Percentiles rank a stretch among this genome's conserved stretches.
phyloP scores from a whole-genome alignment of 345 rosid genomes.

The Lepidium sativum region DNA sequence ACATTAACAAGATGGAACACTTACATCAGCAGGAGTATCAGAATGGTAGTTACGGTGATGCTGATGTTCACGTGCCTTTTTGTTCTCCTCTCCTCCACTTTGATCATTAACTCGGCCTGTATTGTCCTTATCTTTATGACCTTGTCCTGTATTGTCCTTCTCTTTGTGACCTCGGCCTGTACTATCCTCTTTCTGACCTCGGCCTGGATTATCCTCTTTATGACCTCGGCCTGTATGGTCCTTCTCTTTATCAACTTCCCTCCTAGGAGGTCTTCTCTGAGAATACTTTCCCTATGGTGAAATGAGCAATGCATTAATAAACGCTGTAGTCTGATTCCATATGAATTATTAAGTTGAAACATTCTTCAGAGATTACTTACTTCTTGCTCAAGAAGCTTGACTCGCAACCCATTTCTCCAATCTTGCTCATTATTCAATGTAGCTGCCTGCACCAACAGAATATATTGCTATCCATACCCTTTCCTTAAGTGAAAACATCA shows the following conservation, averaged over 20 bases:
- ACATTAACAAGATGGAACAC: neutral
- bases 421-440: conserved; percentile 69
- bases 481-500: neutral
- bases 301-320: neutral
- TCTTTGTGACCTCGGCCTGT: conserved; percentile 35
- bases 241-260: conserved; percentile 49
- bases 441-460: conserved; percentile 48
- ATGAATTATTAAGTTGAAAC: neutral
- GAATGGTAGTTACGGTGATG: conserved; percentile 32
- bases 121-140: conserved; percentile 40
- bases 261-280: conserved; percentile 57
- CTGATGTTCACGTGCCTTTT: conserved; percentile 37
- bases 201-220: conserved; percentile 33
- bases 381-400: conserved; percentile 59
- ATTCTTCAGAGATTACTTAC: conserved; percentile 30
- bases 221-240: conserved; percentile 30
- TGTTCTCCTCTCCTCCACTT: conserved; percentile 41
- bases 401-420: conserved; percentile 93
- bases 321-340: neutral
- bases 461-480: neutral
- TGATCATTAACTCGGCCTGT: conserved; percentile 35
- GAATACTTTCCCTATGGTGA: conserved; percentile 42
- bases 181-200: conserved; percentile 23
- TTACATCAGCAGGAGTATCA: conserved; percentile 51
- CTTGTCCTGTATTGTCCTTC: conserved; percentile 34